Evolutionary conservation across 2,329 filamentous ascomycete genomes (phyloP).

Genomic region (Aspergillus brasiliensis): DNA sequence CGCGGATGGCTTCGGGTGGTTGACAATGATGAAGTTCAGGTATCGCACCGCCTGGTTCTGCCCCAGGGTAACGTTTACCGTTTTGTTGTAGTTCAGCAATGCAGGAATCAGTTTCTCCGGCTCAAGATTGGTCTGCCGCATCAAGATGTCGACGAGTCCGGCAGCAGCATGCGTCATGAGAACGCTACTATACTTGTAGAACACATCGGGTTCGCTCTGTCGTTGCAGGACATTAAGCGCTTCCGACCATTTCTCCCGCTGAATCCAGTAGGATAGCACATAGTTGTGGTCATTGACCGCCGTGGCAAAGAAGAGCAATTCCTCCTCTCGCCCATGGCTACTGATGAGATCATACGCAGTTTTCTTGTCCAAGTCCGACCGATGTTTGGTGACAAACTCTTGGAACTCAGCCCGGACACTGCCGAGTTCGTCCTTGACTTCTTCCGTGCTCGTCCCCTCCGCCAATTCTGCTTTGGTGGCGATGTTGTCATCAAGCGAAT

Average conservation of each 20-base stretch:
- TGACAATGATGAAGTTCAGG: slow-evolving; percentile 86
- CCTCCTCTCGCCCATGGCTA: slow-evolving; percentile 90
- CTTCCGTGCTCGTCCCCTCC: slow-evolving; percentile 69
- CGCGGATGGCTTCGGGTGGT: slow-evolving; percentile 74
- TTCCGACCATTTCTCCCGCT: slow-evolving; percentile 88
- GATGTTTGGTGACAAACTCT: slow-evolving; percentile 83
- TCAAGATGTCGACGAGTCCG: slow-evolving; percentile 91
- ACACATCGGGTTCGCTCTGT: slow-evolving; percentile 88
- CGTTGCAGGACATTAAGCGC: slow-evolving; percentile 86
- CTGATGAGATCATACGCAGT: slow-evolving; percentile 95
- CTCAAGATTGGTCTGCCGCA: slow-evolving; percentile 84
- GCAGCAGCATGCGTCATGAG: slow-evolving; percentile 85
- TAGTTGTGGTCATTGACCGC: slow-evolving; percentile 91
- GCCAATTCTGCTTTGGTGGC: slow-evolving; percentile 82
- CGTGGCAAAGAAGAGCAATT: slow-evolving; percentile 87
- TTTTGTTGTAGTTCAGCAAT: slow-evolving; percentile 86
- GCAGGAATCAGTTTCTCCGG: slow-evolving; percentile 89
- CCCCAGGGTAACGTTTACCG: slow-evolving; percentile 63
- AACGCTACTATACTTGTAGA: slow-evolving; percentile 97
- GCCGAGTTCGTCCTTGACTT: slow-evolving; percentile 68
- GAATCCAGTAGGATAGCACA: slow-evolving; percentile 94
- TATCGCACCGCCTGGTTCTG: slow-evolving; percentile 94
- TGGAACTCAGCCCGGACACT: slow-evolving; percentile 77
- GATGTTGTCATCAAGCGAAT: slow-evolving; percentile 90
- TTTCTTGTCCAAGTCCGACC: slow-evolving; percentile 82